Evolutionary conservation across 495 filamentous ascomycete species (phyloP).

Genomic region (Sordaria brevicollis): DNA sequence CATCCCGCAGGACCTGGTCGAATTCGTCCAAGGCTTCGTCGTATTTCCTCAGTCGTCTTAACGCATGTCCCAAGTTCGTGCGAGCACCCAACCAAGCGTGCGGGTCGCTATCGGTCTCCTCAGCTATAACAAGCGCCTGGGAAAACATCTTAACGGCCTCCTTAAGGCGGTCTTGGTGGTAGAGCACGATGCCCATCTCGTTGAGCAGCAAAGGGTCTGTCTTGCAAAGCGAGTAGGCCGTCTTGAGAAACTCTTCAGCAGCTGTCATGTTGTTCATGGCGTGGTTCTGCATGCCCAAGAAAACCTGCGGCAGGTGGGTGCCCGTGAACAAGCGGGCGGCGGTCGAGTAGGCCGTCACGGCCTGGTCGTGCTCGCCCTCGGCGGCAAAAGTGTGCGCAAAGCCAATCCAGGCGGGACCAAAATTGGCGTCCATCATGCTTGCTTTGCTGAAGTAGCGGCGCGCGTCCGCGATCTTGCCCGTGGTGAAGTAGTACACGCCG

Average conservation of each 20-base stretch:
- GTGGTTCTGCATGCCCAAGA: conserved; percentile 96
- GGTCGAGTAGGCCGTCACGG: conserved; percentile 94
- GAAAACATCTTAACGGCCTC: conserved; percentile 64
- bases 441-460: conserved; percentile 95
- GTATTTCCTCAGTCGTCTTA: conserved; percentile 59
- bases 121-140: conserved; percentile 63
- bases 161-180: conserved; percentile 74
- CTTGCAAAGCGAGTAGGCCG: conserved; percentile 66
- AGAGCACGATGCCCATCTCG: conserved; percentile 88
- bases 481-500: conserved; percentile 88
- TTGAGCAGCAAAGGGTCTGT: conserved; percentile 86
- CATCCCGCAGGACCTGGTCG: conserved; percentile 67
- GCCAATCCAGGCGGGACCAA: conserved; percentile 96
- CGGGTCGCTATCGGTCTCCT: conserved; percentile 69
- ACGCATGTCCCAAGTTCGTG: conserved; percentile 81
- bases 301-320: conserved; percentile 91
- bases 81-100: conserved; percentile 79
- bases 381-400: conserved; percentile 99
- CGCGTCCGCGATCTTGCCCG: conserved; percentile 82
- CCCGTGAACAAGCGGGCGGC: conserved; percentile 93
- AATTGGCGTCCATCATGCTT: conserved; percentile 93
- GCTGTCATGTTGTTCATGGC: conserved; percentile 89
- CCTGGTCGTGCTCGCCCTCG: conserved; percentile 98
- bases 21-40: conserved; percentile 68
- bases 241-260: conserved; percentile 90